Percentiles rank a stretch among this genome's conserved stretches.
Evolutionary conservation across 1,284 basidiomycete species (phyloP).

Genomic region (Volvariella volvacea): DNA sequence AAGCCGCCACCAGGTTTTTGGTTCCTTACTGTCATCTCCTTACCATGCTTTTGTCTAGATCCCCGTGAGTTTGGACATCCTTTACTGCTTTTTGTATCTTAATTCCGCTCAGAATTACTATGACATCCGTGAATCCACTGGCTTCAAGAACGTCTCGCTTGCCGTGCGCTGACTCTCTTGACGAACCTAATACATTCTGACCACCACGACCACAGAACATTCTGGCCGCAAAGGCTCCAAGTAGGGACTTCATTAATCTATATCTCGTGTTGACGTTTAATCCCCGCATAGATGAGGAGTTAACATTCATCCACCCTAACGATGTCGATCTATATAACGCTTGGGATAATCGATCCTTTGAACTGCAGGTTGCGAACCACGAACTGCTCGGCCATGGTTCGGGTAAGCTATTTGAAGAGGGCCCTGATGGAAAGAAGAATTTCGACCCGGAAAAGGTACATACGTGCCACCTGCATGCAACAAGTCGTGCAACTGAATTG

Average conservation of each 20-base stretch:
- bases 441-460: constrained; percentile 69
- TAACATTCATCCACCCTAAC: constrained; percentile 76
- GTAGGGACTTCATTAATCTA: constrained; percentile 29
- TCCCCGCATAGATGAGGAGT: constrained; percentile 55
- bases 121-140: constrained; percentile 69
- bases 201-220: constrained; percentile 47
- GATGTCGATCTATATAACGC: constrained; percentile 64
- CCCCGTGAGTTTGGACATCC: not conserved
- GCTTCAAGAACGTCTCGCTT: constrained; percentile 81
- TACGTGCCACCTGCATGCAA: constrained; percentile 1
- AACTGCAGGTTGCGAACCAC: constrained; percentile 83
- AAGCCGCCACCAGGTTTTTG: constrained; percentile 13
- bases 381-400: constrained; percentile 77
- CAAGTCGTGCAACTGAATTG: constrained; percentile 2
- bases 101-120: constrained; percentile 56
- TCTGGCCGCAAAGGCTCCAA: constrained; percentile 76
- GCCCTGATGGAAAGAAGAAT: constrained; percentile 68
- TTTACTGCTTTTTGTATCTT: not conserved
- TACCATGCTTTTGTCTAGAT: not conserved
- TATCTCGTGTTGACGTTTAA: constrained; percentile 3
- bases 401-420: constrained; percentile 76
- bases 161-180: constrained; percentile 41
- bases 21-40: no score
- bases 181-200: constrained; percentile 3
- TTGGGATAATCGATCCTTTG: constrained; percentile 74